Evolutionary conservation across 768 basidiomycete genomes (phyloP).

Genomic region (Lenzites betulinus): DNA sequence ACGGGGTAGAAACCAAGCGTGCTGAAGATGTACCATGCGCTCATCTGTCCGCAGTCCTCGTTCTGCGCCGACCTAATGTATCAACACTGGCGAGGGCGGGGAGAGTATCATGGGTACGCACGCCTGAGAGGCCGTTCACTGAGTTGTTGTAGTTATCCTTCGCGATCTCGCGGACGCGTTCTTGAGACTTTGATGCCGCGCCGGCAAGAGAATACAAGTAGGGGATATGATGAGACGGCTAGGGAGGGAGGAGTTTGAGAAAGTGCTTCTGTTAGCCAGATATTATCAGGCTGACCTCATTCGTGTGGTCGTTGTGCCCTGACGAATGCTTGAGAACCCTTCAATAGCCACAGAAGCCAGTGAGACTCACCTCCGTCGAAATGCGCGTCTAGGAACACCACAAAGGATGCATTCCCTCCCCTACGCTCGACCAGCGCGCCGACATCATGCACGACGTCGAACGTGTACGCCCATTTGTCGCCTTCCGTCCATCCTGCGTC

Average conservation of each 20-base stretch:
- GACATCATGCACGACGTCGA: slow-evolving; percentile 75
- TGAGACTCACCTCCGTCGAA: slow-evolving; percentile 45
- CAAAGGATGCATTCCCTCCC: slow-evolving; percentile 68
- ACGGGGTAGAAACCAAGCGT: slow-evolving; percentile 86
- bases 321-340: slow-evolving; percentile 15
- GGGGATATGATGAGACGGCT: slow-evolving; percentile 88
- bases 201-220: slow-evolving; percentile 78
- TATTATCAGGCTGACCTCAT: slow-evolving; percentile 55
- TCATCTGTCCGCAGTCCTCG: slow-evolving; percentile 91
- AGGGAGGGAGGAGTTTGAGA: neutral
- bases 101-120: slow-evolving; percentile 34
- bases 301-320: slow-evolving; percentile 82
- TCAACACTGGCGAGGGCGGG: neutral
- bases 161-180: slow-evolving; percentile 70
- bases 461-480: slow-evolving; percentile 75
- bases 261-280: neutral
- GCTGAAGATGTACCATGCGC: slow-evolving; percentile 84
- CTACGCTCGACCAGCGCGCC: slow-evolving; percentile 59
- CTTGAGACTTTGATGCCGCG: slow-evolving; percentile 70
- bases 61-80: slow-evolving; percentile 52
- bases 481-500: slow-evolving; percentile 84
- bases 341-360: neutral
- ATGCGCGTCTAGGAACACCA: slow-evolving; percentile 63
- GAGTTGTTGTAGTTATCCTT: slow-evolving; percentile 64
- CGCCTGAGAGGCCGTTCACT: slow-evolving; percentile 71